These are phyloP conservation scores for Melampsora larici-populina DNA, from an alignment of 1,284 basidiomycete species.

Conservation along the genomic window DNA sequence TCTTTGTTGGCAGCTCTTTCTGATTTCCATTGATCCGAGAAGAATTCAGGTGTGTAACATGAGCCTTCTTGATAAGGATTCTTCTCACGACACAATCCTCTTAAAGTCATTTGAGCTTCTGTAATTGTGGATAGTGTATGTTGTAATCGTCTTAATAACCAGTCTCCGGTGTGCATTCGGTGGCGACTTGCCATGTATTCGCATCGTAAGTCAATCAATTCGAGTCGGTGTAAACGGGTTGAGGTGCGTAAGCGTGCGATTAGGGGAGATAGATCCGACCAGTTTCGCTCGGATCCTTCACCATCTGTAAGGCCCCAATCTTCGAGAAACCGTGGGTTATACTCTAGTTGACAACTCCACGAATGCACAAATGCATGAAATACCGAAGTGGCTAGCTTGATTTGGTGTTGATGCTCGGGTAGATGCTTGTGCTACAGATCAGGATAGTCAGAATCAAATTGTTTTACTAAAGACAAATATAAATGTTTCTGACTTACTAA, in stretches of 20 bases:
- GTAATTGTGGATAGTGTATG: no score
- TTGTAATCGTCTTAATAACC: no score
- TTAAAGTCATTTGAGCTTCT: no score
- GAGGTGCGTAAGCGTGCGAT: slow-evolving; percentile 2
- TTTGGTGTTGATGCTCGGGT: background rate
- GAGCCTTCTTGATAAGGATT: no score
- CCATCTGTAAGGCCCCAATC: slow-evolving; percentile 36
- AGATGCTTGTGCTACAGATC: background rate
- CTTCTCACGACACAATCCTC: no score
- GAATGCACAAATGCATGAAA: slow-evolving; percentile 42
- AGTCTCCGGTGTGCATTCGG: no score
- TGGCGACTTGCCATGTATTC: no score
- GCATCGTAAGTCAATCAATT: no score
- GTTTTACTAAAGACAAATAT: background rate
- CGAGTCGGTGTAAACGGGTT: slow-evolving; percentile 1
- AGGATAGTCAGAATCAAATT: background rate
- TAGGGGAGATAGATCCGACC: slow-evolving; percentile 17
- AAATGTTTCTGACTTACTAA: background rate
- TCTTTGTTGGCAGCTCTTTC: no score
- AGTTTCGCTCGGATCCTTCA: slow-evolving; percentile 23
- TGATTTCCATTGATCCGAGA: no score
- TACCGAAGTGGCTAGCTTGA: slow-evolving; percentile 6
- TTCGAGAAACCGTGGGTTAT: background rate
- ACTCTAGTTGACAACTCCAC: slow-evolving; percentile 25
- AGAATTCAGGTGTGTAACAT: no score